phyloP scores from a whole-genome alignment of 345 rosid species.

The Syzygium aromaticum region DNA sequence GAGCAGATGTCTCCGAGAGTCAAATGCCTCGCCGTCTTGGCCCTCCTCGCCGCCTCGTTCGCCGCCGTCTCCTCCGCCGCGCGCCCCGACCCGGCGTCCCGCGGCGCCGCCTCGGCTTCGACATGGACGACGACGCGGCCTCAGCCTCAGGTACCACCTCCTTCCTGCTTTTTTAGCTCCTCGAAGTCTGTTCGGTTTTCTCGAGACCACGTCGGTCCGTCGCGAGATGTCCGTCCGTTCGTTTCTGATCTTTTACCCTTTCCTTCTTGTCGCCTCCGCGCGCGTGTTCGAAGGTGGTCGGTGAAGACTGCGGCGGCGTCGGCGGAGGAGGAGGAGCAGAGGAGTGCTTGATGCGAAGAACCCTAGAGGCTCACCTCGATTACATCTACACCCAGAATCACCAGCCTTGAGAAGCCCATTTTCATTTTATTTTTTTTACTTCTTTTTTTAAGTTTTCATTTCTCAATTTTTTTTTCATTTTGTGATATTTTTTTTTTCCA shows the following conservation, averaged over 20 bases:
- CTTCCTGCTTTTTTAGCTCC: fast-evolving
- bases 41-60: neutral
- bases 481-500: neutral
- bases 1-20: neutral
- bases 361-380: slow-evolving; percentile 11
- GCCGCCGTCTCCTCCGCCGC: neutral
- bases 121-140: neutral
- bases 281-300: neutral
- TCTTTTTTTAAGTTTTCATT: neutral
- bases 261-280: neutral
- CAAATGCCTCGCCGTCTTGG: neutral
- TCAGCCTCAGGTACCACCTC: neutral
- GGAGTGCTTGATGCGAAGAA: slow-evolving; percentile 13
- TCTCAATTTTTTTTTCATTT: neutral
- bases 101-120: neutral
- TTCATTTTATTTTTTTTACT: neutral
- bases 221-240: neutral
- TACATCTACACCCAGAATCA: slow-evolving; percentile 15
- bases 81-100: neutral
- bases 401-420: neutral
- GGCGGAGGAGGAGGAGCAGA: neutral
- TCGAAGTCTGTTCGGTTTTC: neutral
- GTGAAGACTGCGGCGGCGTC: slow-evolving; percentile 2
- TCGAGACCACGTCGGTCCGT: neutral
- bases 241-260: neutral